Base-by-base conservation (phyloP, 805 yeast genomes). In the Saturnispora bothae region DNA sequence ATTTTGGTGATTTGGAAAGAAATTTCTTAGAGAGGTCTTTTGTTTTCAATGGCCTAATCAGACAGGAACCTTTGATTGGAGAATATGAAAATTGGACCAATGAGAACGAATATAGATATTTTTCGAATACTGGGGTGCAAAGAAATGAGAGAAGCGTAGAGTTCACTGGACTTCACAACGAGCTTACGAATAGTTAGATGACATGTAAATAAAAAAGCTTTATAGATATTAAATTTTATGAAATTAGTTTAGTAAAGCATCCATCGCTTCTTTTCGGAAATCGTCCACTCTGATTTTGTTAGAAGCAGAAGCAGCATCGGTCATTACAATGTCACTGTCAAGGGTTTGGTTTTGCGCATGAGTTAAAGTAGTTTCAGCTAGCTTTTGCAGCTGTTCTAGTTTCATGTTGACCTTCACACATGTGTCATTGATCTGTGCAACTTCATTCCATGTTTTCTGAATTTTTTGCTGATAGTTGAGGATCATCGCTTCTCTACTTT, bases 401-500 rank as follows among this genome's bases (percentile, higher is more conserved):
- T 60, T 60, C 4, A 43, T 42, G 42, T 65, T 69, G 15, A 73
- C 62, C 3, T 57, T 61, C 6, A 45, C 37, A 34, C 68, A 61
- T 3, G 68, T 66, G 13, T 45, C 49, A 27, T 68, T 66, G 12
- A 74, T 69, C 23, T 51, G 49, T 4, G 52, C 54, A 7, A 80
- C 78, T 43, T 50, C 51, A 3, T 43, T 52, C 15, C 34, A 29
- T 25, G 57, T 55, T 17, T 78, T 80, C 4, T 57, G 52, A 36
- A 66, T 65, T 49, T 80, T 81, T 31, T 68, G 65, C 35, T 73
- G 82, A 25, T 89, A 72, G 51, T 82, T 64, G 66, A 84, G 66
- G 31, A 86, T 83, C 46, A 92, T 65, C 35, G 88, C 78, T 51
- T 92, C 98, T 37, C 96, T 68, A 3, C 95, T 81, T 54, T 92